These are phyloP conservation scores for Pseudocercospora macadamiae DNA, from an alignment of 2,329 filamentous ascomycete species.

Conservation along the genomic window DNA sequence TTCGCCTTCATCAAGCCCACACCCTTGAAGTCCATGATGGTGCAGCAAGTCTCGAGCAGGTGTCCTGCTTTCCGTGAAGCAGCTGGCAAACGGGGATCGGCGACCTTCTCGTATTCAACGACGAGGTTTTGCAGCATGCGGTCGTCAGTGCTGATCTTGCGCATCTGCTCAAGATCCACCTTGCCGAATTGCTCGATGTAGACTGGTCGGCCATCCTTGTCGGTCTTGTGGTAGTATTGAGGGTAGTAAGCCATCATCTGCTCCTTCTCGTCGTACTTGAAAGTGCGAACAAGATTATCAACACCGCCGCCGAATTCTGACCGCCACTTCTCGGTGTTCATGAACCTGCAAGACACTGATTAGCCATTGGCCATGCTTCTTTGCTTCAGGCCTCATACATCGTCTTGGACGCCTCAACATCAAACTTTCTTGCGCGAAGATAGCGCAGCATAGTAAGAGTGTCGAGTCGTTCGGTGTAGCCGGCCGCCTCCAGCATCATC, in stretches of 20 bases:
- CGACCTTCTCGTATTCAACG: slow-evolving; percentile 94
- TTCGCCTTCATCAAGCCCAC: slow-evolving; percentile 80
- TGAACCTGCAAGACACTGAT: slow-evolving; percentile 66
- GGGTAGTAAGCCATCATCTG: slow-evolving; percentile 90
- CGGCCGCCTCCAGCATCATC: slow-evolving; percentile 78
- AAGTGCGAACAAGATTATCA: slow-evolving; percentile 76
- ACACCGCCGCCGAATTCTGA: slow-evolving; percentile 74
- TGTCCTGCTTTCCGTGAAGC: slow-evolving; percentile 89
- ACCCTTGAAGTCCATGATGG: slow-evolving; percentile 96
- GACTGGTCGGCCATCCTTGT: slow-evolving; percentile 91
- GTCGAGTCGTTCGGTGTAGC: slow-evolving; percentile 82
- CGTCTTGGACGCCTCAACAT: slow-evolving; percentile 77
- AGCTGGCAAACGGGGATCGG: slow-evolving; percentile 89
- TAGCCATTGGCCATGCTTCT: slow-evolving; percentile 19
- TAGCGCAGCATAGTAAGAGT: slow-evolving; percentile 80
- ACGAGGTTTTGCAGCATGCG: slow-evolving; percentile 97
- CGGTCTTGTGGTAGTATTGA: slow-evolving; percentile 98
- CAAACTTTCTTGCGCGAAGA: slow-evolving; percentile 91
- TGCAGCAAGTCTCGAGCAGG: slow-evolving; percentile 96
- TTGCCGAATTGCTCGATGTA: slow-evolving; percentile 97
- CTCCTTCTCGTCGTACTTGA: slow-evolving; percentile 84
- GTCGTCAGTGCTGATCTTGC: slow-evolving; percentile 88
- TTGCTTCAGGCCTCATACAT: slow-evolving; percentile 65
- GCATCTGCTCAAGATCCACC: slow-evolving; percentile 86
- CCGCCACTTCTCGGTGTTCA: slow-evolving; percentile 89